Conservation (phyloP, 2,329 filamentous ascomycete species). For the Exophiala calicioides region DNA sequence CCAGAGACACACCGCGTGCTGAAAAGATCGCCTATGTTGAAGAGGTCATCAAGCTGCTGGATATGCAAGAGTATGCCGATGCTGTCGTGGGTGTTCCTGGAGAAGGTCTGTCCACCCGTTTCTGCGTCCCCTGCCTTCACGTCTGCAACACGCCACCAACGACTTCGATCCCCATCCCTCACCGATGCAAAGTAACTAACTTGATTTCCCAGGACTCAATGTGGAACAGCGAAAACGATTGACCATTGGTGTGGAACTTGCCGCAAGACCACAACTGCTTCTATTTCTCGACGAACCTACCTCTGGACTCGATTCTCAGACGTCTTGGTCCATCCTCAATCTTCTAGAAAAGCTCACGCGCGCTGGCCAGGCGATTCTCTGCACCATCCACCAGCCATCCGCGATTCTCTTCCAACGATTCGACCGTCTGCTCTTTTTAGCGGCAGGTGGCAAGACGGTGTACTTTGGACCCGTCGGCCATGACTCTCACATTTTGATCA, state of each 20-base stretch:
- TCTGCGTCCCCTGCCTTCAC: no score
- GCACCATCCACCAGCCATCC: conserved; percentile 96
- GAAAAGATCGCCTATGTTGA: conserved; percentile 89
- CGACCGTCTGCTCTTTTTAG: conserved; percentile 64
- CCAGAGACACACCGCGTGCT: conserved; percentile 66
- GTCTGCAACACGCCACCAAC: no score
- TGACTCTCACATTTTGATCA: conserved; percentile 58
- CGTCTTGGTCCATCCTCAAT: conserved; percentile 87
- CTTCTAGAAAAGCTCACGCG: conserved; percentile 87
- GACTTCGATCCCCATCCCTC: no score
- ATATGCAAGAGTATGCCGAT: conserved; percentile 88
- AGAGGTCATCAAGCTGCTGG: conserved; percentile 84
- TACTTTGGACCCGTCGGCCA: conserved; percentile 69
- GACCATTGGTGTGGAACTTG: conserved; percentile 94
- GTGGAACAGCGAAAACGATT: conserved; percentile 71
- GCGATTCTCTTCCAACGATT: conserved; percentile 92
- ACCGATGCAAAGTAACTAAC: no score
- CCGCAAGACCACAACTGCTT: conserved; percentile 83
- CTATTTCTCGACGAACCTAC: conserved; percentile 95
- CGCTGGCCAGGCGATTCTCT: conserved; percentile 89
- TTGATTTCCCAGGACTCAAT: no score
- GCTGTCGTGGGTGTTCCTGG: conserved; percentile 88
- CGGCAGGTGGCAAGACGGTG: conserved; percentile 65
- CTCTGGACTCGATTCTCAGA: conserved; percentile 89
- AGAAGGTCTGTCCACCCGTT: no score